Percentiles rank a stretch among this genome's conserved stretches.
phyloP scores from a whole-genome alignment of 495 filamentous ascomycete genomes.

The Sabuloglossum arenarium region DNA sequence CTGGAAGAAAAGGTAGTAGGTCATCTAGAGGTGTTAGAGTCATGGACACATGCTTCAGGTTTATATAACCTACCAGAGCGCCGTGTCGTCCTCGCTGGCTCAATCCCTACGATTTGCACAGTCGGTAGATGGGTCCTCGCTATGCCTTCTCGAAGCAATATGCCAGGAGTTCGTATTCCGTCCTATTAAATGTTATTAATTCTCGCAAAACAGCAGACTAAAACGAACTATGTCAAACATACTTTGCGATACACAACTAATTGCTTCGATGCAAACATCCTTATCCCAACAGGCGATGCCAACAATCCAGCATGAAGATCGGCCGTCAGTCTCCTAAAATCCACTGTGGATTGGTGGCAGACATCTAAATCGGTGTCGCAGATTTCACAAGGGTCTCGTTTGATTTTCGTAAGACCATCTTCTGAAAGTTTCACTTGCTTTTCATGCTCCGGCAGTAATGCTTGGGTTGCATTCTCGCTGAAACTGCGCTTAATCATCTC shows the following conservation, averaged over 20 bases:
- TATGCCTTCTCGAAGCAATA: conserved; percentile 56
- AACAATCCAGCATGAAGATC: conserved; percentile 55
- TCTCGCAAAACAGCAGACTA: neutral
- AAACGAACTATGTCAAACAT: neutral
- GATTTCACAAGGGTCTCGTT: conserved; percentile 59
- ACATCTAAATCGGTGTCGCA: conserved; percentile 61
- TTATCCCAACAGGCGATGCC: conserved; percentile 54
- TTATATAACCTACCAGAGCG: conserved; percentile 22
- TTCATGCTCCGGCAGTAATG: conserved; percentile 83
- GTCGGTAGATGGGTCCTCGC: conserved; percentile 36
- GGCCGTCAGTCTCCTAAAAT: conserved; percentile 47
- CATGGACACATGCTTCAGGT: neutral
- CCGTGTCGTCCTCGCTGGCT: conserved; percentile 34
- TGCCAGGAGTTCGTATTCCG: conserved; percentile 55
- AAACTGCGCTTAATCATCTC: conserved; percentile 99
- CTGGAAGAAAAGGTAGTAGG: conserved; percentile 54
- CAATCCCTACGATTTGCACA: conserved; percentile 60
- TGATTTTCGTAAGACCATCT: conserved; percentile 73
- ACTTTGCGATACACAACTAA: conserved; percentile 54
- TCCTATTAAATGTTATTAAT: conserved; percentile 27
- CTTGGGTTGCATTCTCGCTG: conserved; percentile 96
- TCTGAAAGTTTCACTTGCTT: conserved; percentile 85
- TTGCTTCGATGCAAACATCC: conserved; percentile 50
- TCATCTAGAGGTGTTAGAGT: conserved; percentile 22
- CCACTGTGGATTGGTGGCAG: conserved; percentile 63